Percentiles rank a stretch among this genome's conserved stretches.
phyloP scores from a whole-genome alignment of 257 asterid genomes.

The Cinchona pubescens region DNA sequence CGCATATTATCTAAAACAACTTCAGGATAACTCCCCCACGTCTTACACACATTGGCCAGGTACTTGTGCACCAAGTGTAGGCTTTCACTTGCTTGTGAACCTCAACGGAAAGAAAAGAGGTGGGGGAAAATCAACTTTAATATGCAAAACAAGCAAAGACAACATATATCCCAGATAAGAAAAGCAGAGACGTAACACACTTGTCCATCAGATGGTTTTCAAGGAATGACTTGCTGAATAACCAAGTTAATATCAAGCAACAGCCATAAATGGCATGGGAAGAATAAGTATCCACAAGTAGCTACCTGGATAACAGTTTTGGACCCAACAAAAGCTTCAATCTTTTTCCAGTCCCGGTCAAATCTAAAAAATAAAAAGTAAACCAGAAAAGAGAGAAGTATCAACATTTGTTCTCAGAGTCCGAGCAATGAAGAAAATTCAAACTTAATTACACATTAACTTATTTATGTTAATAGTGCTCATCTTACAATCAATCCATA shows the following conservation, averaged over 20 bases:
- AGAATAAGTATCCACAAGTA: too few species aligned
- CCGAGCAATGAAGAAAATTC: neutral
- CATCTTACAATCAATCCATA: neutral
- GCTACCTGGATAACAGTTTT: slow-evolving; percentile 79
- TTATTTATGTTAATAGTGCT: neutral
- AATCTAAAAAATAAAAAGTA: slow-evolving; percentile 43
- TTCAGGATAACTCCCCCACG: slow-evolving; percentile 16
- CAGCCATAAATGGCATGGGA: too few species aligned
- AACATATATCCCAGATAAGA: neutral
- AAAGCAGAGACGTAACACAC: neutral
- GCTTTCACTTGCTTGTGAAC: slow-evolving; percentile 13
- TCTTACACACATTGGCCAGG: slow-evolving; percentile 30
- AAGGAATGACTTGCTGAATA: neutral
- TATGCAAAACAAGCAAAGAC: neutral
- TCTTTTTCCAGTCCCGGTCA: slow-evolving; percentile 92
- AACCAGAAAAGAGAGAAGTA: neutral
- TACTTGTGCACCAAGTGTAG: slow-evolving; percentile 28
- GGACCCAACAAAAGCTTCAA: slow-evolving; percentile 78
- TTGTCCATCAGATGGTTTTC: too few species aligned
- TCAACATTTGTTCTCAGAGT: neutral
- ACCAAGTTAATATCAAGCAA: neutral
- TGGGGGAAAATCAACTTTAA: slow-evolving; percentile 1
- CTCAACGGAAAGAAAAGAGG: slow-evolving; percentile 16
- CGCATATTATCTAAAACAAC: slow-evolving; percentile 14
- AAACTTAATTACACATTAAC: neutral